phyloP scores from a whole-genome alignment of 2,329 filamentous ascomycete genomes.

The Aspergillus pseudoterreus region DNA sequence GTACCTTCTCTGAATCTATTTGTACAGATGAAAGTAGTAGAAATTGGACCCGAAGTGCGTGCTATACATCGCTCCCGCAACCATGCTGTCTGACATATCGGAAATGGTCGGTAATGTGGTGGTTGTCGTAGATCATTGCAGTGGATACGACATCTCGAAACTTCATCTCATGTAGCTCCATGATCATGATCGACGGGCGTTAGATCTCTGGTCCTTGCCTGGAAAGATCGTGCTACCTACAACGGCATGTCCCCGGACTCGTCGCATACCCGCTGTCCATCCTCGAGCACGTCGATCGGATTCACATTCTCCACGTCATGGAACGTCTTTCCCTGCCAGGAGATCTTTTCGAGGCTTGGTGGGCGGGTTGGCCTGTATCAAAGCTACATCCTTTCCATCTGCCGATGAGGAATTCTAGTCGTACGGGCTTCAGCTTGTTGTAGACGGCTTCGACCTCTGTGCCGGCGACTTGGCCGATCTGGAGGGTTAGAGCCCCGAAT shows the following conservation, averaged over 20 bases:
- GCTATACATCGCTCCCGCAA: slow-evolving; percentile 8
- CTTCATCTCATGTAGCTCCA: slow-evolving; percentile 3
- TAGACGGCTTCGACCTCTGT: slow-evolving; percentile 3
- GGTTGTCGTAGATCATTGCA: slow-evolving; percentile 10
- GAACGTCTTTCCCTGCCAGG: slow-evolving; percentile 10
- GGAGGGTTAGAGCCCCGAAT: neutral
- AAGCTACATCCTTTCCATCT: slow-evolving; percentile 9
- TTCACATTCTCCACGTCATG: slow-evolving; percentile 3
- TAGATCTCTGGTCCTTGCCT: neutral
- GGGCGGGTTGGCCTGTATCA: slow-evolving; percentile 8
- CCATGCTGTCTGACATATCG: slow-evolving; percentile 5
- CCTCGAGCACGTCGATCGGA: slow-evolving; percentile 5
- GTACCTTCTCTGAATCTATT: neutral
- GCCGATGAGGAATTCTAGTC: slow-evolving; percentile 1
- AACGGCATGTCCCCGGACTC: slow-evolving; percentile 1
- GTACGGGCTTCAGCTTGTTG: neutral
- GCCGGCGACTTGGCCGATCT: neutral
- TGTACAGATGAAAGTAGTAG: neutral
- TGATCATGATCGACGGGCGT: neutral
- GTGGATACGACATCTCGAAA: slow-evolving; percentile 6
- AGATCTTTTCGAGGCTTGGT: neutral
- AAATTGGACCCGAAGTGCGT: neutral
- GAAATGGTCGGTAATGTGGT: slow-evolving; percentile 8
- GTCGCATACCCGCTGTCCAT: slow-evolving; percentile 2
- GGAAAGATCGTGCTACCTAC: neutral